Conservation (phyloP, 2,329 filamentous ascomycete species). For the Delphinella strobiligena region DNA sequence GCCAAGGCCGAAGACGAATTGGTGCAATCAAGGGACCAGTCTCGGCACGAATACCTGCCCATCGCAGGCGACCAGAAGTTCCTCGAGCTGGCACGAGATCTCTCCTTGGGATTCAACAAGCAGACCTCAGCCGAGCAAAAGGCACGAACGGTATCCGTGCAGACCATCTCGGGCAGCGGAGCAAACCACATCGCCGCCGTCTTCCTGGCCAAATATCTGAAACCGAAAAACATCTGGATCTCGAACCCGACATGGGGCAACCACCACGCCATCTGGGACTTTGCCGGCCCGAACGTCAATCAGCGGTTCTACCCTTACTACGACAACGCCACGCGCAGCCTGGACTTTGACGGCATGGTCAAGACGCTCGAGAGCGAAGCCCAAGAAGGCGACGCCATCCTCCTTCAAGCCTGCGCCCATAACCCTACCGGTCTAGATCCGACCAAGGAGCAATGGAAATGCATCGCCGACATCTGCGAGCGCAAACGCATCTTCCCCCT, state of each 20-base stretch:
- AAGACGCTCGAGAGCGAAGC: constrained; percentile 15
- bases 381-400: constrained; percentile 19
- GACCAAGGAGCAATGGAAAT: constrained; percentile 22
- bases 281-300: constrained; percentile 13
- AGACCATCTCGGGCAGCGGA: constrained; percentile 90
- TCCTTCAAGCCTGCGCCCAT: constrained; percentile 26
- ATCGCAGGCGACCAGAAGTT: constrained; percentile 74
- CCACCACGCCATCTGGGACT: constrained; percentile 21
- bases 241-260: constrained; percentile 23
- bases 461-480: constrained; percentile 20
- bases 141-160: constrained; percentile 35
- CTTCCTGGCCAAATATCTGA: constrained; percentile 79
- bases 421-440: constrained; percentile 29
- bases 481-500: constrained; percentile 21
- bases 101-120: constrained; percentile 17
- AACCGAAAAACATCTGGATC: constrained; percentile 21
- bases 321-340: constrained; percentile 11
- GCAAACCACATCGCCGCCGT: constrained; percentile 80
- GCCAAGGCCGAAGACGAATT: constrained; percentile 84
- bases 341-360: constrained; percentile 23
- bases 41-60: constrained; percentile 82
- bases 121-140: constrained; percentile 9
- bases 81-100: constrained; percentile 18
- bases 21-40: constrained; percentile 69
- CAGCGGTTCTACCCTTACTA: constrained; percentile 18